Base-by-base conservation (phyloP, 306 rosid genomes). In the Vigna mungo region DNA sequence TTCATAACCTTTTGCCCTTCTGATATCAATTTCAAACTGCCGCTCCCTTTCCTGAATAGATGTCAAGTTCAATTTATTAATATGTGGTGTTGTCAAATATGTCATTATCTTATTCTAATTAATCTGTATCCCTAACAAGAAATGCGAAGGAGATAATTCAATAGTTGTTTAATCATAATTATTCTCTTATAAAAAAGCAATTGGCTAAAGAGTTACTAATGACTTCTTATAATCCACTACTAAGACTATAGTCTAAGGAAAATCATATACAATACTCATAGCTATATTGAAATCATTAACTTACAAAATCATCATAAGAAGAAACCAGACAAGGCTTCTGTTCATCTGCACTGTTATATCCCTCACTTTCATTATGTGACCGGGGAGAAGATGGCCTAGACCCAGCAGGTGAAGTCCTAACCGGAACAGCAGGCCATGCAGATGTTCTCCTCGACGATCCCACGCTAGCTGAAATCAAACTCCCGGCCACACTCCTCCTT, bases 281-380 rank as follows among this genome's bases (percentile, higher is more conserved):
- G n/a, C n/a, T n/a, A n/a, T n/a, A n/a, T n/a, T n/a, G n/a, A n/a
- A 83, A 51, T 39, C n/a, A 53, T 39, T 51, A 76, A 89, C 97
- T 90, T 88, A 95, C 99, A n/a, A 71, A 48, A 83, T 92, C 97
- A 81, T 77, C 87, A 74, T 90, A 95, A 56, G 96, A 88, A 44
- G 96, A 89, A 30, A 81, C 93, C 60, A 71, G 83, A 84, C 92
- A 86, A 9, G 97, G 89, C 68, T 82, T 87, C 72, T 95, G 99
- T 81, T 95, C 97, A 53, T 95, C 99, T 2, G 99, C 91, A 62
- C 99, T 95, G 73, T 95, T 95, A 80, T 95, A 95, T 36, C 97
- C 99, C 81, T 95, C 99, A n/a, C 71, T 85, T 87, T 95, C 99
- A 84, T 74, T 91, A 74, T 88, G 97, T 36, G 97, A 86, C 86